Evolutionary conservation across 345 rosid genomes (phyloP), one percentile per base, ranked within the genome.

Genomic region (Cardamine resedifolia): DNA sequence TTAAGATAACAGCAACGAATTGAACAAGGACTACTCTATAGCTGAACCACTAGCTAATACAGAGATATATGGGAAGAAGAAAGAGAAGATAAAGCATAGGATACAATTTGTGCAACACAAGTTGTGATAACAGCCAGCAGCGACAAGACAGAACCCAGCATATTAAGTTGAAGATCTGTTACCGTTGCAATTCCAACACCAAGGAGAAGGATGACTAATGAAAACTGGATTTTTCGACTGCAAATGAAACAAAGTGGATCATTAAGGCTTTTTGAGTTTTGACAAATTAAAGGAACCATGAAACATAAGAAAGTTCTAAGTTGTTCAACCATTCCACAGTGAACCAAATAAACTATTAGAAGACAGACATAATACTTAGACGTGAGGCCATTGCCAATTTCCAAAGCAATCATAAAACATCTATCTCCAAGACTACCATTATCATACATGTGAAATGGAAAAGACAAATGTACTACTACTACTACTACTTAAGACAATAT

Each of bases 51-150:
- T 45, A 8, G 9, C 57, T 53, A 47, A 44, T 47, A 34, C 45
- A 48, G 15, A 5, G 50, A 49, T 39, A 28, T 52, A 58, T 33
- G 27, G 44, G 14, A 16, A 70, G 12, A 26, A 5, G 26, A 47
- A 47, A 75, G 45, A 30, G 51, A 14, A 21, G 41, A 10, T 67
- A 66, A 65, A 65, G 71, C 36, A 23, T 58, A 86, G 98, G 95
- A 90, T 92, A 90, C 96, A 85, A 90, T 92, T 77, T 92, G 98
- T 30, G 98, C 96, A 49, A 90, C 76, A 34, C 98, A 92, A 20
- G 98, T 92, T 31, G 98, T 92, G 79, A 92, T 20, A 74, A 92
- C 86, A 39, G 98, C 96, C 41, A 92, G 88, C 72, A 92, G 64
- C 30, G 98, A 89, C 80, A 92, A 74, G 76, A 92, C 62, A n/a